Percentiles rank a stretch among this genome's conserved stretches.
phyloP scores from a whole-genome alignment of 192 early-diverging fungal genomes.

The Coemansia sp. region DNA sequence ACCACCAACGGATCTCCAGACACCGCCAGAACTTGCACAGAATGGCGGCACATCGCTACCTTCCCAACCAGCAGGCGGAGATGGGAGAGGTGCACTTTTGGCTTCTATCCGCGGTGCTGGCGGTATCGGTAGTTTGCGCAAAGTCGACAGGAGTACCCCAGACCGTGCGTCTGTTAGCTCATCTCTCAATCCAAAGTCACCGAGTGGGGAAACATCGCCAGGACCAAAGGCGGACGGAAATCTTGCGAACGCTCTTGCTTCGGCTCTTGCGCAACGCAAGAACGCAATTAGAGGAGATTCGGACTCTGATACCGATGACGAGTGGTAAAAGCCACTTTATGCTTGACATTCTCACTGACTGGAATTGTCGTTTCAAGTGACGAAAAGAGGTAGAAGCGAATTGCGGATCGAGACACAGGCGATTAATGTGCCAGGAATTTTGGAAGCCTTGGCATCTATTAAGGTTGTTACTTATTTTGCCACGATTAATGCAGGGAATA shows the following conservation, averaged over 20 bases:
- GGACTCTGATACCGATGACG: conserved; percentile 55
- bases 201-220: conserved; percentile 37
- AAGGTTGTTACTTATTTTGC: background rate
- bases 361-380: no score
- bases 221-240: conserved; percentile 44
- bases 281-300: conserved; percentile 52
- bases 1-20: background rate
- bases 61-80: conserved; percentile 24
- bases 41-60: conserved; percentile 8
- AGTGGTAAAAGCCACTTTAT: conserved; percentile 26
- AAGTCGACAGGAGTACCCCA: conserved; percentile 25
- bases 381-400: no score
- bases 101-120: conserved; percentile 48
- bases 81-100: conserved; percentile 32
- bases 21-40: conserved; percentile 10
- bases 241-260: conserved; percentile 53
- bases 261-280: conserved; percentile 49
- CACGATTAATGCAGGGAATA: background rate
- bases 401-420: no score
- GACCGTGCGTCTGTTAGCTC: conserved; percentile 31
- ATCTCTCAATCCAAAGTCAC: conserved; percentile 28
- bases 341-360: background rate
- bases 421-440: no score
- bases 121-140: conserved; percentile 42
- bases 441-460: background rate